Conservation (phyloP, 1,284 basidiomycete genomes). For the Trichosporon inkin region DNA sequence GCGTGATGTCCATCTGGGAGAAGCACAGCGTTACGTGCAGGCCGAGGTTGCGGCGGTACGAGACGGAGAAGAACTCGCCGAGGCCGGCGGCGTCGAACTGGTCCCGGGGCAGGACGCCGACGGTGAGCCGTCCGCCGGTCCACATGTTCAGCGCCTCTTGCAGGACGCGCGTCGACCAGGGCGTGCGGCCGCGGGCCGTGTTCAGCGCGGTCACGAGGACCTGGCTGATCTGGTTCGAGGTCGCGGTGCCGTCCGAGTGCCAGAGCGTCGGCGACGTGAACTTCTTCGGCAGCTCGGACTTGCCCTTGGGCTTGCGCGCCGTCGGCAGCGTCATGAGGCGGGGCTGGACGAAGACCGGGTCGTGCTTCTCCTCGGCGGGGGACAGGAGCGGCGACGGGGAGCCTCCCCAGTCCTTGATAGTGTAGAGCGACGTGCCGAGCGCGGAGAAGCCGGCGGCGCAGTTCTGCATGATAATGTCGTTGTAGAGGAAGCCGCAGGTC, state of each 20-base stretch:
- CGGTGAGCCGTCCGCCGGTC: slow-evolving; percentile 7
- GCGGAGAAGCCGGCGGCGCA: slow-evolving; percentile 8
- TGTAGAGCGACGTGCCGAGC: slow-evolving; percentile 9
- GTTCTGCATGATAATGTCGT: slow-evolving; percentile 11
- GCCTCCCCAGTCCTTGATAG: slow-evolving; percentile 9
- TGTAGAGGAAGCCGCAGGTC: slow-evolving; percentile 15
- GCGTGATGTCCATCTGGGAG: not conserved
- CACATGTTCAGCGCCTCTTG: slow-evolving; percentile 11
- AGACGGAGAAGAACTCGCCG: not conserved
- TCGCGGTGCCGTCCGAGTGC: slow-evolving; percentile 7
- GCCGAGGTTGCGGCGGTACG: slow-evolving; percentile 1
- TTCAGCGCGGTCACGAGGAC: slow-evolving; percentile 1
- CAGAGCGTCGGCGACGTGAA: slow-evolving; percentile 1
- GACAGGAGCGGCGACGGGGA: not conserved
- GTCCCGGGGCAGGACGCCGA: slow-evolving; percentile 9
- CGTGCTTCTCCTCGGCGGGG: not conserved
- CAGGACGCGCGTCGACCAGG: not conserved
- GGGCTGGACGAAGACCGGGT: slow-evolving; percentile 10
- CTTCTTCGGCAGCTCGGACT: slow-evolving; percentile 1
- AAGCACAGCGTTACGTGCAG: slow-evolving; percentile 11
- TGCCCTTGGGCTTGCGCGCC: not conserved
- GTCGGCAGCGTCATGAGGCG: not conserved
- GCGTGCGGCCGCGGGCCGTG: not conserved
- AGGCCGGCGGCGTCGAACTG: slow-evolving; percentile 10
- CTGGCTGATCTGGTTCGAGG: not conserved